phyloP scores from a whole-genome alignment of 129 eudicot genomes.

The Tanacetum coccineum region DNA sequence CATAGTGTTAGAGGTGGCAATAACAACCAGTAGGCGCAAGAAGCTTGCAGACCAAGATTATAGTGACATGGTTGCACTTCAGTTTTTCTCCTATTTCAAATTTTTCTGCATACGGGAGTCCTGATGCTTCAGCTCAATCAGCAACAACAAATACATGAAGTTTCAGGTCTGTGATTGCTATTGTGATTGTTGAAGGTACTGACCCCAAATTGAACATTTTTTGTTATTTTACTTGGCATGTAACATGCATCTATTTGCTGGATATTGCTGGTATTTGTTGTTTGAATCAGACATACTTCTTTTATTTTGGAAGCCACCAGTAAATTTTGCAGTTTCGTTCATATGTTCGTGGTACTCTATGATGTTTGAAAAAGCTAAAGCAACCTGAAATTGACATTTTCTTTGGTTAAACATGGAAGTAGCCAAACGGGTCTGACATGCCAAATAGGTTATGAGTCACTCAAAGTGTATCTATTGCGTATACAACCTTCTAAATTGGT shows the following conservation, averaged over 20 bases:
- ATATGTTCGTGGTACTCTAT: not conserved
- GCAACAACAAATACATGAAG: slow-evolving; percentile 98
- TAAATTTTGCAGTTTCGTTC: not conserved
- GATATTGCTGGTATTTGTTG: not conserved
- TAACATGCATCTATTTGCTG: slow-evolving; percentile 8
- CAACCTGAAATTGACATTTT: not conserved
- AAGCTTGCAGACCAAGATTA: too few species aligned
- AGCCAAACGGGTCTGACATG: not conserved
- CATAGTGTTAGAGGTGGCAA: too few species aligned
- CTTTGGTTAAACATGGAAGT: not conserved
- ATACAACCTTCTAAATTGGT: not conserved
- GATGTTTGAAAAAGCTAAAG: slow-evolving; percentile 4
- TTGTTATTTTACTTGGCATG: not conserved
- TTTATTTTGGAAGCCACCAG: not conserved
- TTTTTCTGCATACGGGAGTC: slow-evolving; percentile 96
- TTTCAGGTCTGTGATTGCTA: slow-evolving; percentile 88
- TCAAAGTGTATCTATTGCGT: not conserved
- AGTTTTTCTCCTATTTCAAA: slow-evolving; percentile 96
- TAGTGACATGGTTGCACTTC: slow-evolving; percentile 70
- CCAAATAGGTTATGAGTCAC: not conserved
- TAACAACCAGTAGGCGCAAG: too few species aligned
- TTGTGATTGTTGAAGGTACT: slow-evolving; percentile 94
- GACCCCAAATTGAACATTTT: not conserved
- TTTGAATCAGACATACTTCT: slow-evolving; percentile 3
- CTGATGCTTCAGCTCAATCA: slow-evolving; percentile 92